Percentiles rank a stretch among this genome's conserved stretches.
Evolutionary conservation across 306 rosid species (phyloP).

Genomic region (Pyrus betulifolia): DNA sequence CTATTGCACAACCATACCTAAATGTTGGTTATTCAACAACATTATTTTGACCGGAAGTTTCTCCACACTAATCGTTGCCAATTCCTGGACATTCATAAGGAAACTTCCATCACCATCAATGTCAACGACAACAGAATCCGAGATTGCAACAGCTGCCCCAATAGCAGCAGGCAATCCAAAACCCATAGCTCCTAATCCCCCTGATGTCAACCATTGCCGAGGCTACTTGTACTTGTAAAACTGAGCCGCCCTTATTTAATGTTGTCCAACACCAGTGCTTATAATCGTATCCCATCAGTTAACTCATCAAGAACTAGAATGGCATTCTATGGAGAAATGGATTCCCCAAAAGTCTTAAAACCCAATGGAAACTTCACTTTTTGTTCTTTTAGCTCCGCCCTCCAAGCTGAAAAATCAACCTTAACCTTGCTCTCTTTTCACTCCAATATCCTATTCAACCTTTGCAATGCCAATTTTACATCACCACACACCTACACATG

Average conservation of each 20-base stretch:
- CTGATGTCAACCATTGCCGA: constrained; percentile 76
- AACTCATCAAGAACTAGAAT: constrained; percentile 80
- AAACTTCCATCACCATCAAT: constrained; percentile 94
- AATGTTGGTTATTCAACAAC: constrained; percentile 79
- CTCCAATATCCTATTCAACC: constrained; percentile 56
- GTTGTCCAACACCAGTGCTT: constrained; percentile 91
- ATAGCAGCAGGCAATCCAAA: constrained; percentile 89
- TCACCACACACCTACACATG: constrained; percentile 67
- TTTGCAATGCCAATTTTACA: constrained; percentile 59
- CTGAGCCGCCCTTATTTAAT: constrained; percentile 94
- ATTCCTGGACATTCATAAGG: constrained; percentile 79
- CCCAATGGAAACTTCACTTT: constrained; percentile 56
- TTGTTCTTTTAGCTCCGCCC: constrained; percentile 64
- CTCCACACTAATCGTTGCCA: constrained; percentile 66
- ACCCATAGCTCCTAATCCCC: constrained; percentile 95
- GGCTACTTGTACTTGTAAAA: constrained; percentile 71
- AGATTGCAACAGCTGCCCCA: constrained; percentile 86
- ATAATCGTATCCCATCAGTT: constrained; percentile 70
- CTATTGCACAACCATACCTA: constrained; percentile 96
- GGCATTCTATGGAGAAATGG: constrained; percentile 75
- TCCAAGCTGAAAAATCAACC: constrained; percentile 55
- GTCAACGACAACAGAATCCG: constrained; percentile 55
- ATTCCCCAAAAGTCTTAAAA: constrained; percentile 61
- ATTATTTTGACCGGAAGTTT: constrained; percentile 73
- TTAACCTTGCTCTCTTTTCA: constrained; percentile 17